These are phyloP conservation scores for Paraphoma sp. DNA, from an alignment of 2,329 filamentous ascomycete genomes.

Conservation along the genomic window DNA sequence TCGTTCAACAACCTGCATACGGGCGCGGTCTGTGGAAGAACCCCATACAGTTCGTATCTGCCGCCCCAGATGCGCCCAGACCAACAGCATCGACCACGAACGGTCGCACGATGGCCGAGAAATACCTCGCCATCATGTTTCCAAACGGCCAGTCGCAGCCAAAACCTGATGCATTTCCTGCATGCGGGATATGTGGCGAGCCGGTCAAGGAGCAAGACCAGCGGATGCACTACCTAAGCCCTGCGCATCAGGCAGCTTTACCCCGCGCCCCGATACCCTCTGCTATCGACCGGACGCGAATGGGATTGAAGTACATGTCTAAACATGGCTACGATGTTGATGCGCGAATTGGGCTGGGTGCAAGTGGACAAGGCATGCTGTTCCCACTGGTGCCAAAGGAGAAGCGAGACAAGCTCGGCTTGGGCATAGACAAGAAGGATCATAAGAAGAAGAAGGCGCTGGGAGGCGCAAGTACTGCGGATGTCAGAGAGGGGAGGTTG, in stretches of 20 bases:
- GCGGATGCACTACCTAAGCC: slow-evolving; percentile 61
- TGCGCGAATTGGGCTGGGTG: slow-evolving; percentile 73
- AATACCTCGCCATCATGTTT: slow-evolving; percentile 73
- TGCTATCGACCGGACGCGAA: slow-evolving; percentile 71
- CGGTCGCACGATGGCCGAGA: slow-evolving; percentile 63
- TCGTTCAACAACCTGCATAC: slow-evolving; percentile 66
- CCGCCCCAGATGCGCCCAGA: slow-evolving; percentile 40
- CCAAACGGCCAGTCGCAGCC: slow-evolving; percentile 45
- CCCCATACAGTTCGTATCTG: slow-evolving; percentile 66
- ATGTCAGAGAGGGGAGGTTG: slow-evolving; percentile 51
- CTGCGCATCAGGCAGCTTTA: slow-evolving; percentile 75
- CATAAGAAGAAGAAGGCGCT: slow-evolving; percentile 48
- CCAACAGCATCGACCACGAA: slow-evolving; percentile 39
- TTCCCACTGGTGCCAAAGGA: slow-evolving; percentile 75
- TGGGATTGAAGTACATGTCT: slow-evolving; percentile 71
- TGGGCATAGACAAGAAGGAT: slow-evolving; percentile 63
- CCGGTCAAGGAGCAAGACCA: slow-evolving; percentile 35
- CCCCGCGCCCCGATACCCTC: slow-evolving; percentile 75
- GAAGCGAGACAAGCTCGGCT: slow-evolving; percentile 77
- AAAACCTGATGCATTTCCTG: slow-evolving; percentile 26
- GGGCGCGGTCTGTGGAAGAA: slow-evolving; percentile 66
- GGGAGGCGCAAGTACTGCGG: slow-evolving; percentile 42
- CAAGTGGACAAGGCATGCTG: slow-evolving; percentile 70
- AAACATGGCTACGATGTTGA: slow-evolving; percentile 79
- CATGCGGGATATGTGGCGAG: slow-evolving; percentile 46